Base-by-base conservation (phyloP, 2,329 filamentous ascomycete genomes). In the Fusarium chaquense region DNA sequence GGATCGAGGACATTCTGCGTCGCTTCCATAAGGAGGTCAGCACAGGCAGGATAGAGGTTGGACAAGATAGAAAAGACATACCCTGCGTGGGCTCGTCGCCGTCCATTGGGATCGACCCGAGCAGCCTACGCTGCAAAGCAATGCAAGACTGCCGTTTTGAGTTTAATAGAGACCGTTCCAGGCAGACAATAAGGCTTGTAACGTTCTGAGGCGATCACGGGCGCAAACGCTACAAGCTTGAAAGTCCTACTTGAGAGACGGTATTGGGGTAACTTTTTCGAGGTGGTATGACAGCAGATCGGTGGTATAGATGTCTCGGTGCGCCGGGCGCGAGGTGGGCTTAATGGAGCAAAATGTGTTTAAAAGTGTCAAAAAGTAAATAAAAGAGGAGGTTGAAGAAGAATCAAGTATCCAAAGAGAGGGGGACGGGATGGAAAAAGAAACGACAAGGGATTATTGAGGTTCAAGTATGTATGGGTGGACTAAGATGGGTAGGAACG, bases 1-100 rank as follows among this genome's bases (percentile, higher is more conserved):
- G 93, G 93, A 78, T 98, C 94, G 70, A 94, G 83, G 75, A 92
- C 89, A 77, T 89, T 90, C 78, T 97, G 94, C 18, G 94, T 97
- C 58, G 91, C 90, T 89, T 65, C 24, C 33, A 53, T 30, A 47
- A 46, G 26, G 60, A 51, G 63, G 65, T 72, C 58, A 72, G 73
- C 63, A 49, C 47, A 66, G 56, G 36, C 33, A 47, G 22, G 44
- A 43, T 36, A 53, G 44, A 51, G 43, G 28, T 18, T 30, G 24
- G n/a, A 12, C 35, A 16, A 49, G 57, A 52, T 28, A 22, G 58
- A 61, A 50, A 53, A 22, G 38, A 28, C 70, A 35, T 76, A 81
- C 81, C 80, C 80, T 83, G 81, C 60, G 81, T 83, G 58, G 79
- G 79, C 76, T 82, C 80, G 64, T 82, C 81, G 70, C 78, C 80